Evolutionary conservation across 305 asterid species (phyloP).

Genomic region (Solanum chacoense): DNA sequence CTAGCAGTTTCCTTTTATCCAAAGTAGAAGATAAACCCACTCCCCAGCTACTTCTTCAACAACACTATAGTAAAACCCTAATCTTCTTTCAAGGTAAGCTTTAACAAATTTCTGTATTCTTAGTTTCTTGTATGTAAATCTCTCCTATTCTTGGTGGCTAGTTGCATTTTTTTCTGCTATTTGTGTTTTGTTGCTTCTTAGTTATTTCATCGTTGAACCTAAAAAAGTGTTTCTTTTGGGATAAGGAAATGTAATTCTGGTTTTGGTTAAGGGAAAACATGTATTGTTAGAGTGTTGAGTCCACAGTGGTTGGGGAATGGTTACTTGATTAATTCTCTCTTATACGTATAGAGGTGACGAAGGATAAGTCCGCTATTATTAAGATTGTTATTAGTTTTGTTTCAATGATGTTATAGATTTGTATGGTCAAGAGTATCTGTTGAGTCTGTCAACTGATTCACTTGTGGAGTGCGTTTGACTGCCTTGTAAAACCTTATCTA

Average conservation of each 20-base stretch:
- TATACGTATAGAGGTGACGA: neutral
- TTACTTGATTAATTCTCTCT: neutral
- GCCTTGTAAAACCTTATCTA: neutral
- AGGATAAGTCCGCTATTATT: neutral
- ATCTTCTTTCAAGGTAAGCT: neutral
- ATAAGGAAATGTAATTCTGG: neutral
- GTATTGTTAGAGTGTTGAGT: neutral
- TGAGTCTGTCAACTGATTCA: neutral
- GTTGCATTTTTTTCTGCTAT: neutral
- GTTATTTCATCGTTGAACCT: neutral
- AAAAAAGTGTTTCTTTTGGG: neutral
- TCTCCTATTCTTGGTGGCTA: neutral
- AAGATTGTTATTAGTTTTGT: neutral
- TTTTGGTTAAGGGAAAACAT: neutral
- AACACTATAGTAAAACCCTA: neutral
- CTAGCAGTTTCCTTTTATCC: neutral
- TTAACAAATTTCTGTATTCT: neutral
- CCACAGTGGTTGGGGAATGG: neutral
- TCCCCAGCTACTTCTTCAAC: neutral
- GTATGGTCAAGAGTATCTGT: neutral
- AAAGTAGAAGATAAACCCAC: neutral
- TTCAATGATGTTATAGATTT: neutral
- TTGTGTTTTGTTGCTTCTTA: neutral
- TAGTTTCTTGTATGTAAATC: neutral
- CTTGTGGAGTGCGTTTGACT: neutral